Base-by-base conservation (phyloP, 2,329 filamentous ascomycete species). In the Arthrinium phaeospermum region DNA sequence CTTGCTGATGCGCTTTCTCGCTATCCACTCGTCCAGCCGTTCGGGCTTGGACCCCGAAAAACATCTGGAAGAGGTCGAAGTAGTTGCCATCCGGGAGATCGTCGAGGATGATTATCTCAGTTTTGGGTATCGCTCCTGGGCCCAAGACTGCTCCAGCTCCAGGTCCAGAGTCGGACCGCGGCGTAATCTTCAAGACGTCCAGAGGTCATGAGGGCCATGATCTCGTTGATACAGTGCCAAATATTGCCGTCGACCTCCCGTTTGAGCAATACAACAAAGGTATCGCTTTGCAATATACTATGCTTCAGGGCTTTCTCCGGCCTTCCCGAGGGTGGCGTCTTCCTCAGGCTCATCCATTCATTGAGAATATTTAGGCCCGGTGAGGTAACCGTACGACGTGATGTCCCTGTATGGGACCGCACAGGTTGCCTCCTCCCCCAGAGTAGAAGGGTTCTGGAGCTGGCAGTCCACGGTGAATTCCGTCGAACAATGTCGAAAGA, bases 1-100 rank as follows among this genome's bases (percentile, higher is more conserved):
- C 16, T 19, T n/a, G 2, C 37, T 16, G 16, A 44, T 14, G 6
- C 14, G 14, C 16, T 44, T 37, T 4, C 61, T 67, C 7, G 13
- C 30, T n/a, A 67, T 44, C 61, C 61, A 67, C 30, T 37, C 61
- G 7, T 44, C 34, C 30, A 67, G 61, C 30, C 61, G 61, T 10
- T 67, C 19, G 10, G 61, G 61, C 61, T 44, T 67, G 34, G 61
- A 67, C 27, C 14, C 27, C 19, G 27, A 41, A 22, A 67, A 44
- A n/a, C 61, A 67, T 67, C 30, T 67, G 61, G 61, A 67, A 67
- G 61, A 67, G 61, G 4, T 67, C 61, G 34, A 67, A 67, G 61
- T 67, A 67, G 10, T 44, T 67, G 1, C 61, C 61, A 12, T 67
- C 61, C 12, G 61, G 34, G 34, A 67, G 61, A 37, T 67, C 61